These are phyloP conservation scores for Cystofilobasidium capitatum DNA, from an alignment of 768 basidiomycete genomes.

Conservation along the genomic window DNA sequence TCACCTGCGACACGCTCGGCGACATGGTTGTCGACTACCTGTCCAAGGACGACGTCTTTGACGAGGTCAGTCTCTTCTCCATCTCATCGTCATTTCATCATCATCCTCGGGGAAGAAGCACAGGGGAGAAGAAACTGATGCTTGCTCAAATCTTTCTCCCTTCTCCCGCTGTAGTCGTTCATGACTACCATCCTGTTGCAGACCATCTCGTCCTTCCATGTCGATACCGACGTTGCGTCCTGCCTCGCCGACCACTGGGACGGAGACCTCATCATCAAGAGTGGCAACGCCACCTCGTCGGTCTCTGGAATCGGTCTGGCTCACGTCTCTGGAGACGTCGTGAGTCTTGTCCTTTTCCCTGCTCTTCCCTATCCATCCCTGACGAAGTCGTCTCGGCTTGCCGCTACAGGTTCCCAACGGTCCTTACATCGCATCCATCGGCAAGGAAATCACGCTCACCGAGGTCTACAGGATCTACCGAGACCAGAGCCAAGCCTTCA, in stretches of 20 bases:
- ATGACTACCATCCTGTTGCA: slow-evolving; percentile 26
- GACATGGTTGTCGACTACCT: slow-evolving; percentile 26
- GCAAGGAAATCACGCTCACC: slow-evolving; percentile 25
- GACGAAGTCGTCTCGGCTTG: slow-evolving; percentile 9
- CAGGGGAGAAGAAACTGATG: no score
- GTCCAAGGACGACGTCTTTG: slow-evolving; percentile 32
- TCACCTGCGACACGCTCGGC: slow-evolving; percentile 31
- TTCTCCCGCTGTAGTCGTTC: slow-evolving; percentile 23
- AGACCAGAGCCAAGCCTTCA: slow-evolving; percentile 33
- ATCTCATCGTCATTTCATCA: no score
- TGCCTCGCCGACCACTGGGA: slow-evolving; percentile 27
- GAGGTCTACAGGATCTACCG: slow-evolving; percentile 32
- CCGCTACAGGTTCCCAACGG: slow-evolving; percentile 31
- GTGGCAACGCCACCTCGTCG: slow-evolving; percentile 27
- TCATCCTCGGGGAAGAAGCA: no score
- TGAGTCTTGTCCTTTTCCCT: slow-evolving; percentile 19
- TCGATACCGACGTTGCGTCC: slow-evolving; percentile 22
- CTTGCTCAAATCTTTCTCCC: background rate
- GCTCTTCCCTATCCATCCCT: slow-evolving; percentile 14
- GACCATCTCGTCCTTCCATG: slow-evolving; percentile 24
- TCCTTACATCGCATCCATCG: slow-evolving; percentile 29
- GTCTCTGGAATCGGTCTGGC: slow-evolving; percentile 27
- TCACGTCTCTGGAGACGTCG: slow-evolving; percentile 19
- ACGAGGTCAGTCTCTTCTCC: slow-evolving; percentile 27
- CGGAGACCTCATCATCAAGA: slow-evolving; percentile 28